phyloP scores from a whole-genome alignment of 768 basidiomycete species.

The Lactifluus rugatus region DNA sequence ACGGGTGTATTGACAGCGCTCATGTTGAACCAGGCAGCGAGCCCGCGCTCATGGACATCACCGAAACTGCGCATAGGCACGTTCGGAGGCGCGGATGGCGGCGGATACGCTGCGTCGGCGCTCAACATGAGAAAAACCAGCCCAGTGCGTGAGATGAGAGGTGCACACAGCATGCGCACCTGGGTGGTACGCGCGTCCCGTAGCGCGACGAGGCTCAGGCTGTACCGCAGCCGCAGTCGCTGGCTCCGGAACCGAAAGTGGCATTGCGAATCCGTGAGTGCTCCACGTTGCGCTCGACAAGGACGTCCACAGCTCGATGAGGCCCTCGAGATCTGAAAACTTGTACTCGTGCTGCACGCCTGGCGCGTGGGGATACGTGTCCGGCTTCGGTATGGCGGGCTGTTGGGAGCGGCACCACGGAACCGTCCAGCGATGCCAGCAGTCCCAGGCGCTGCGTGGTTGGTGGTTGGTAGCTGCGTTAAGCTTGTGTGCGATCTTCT shows the following conservation, averaged over 20 bases:
- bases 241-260: not conserved
- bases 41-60: slow-evolving; percentile 6
- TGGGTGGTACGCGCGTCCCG: slow-evolving; percentile 13
- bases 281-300: not conserved
- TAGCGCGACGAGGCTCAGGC: not conserved
- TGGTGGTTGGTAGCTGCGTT: not conserved
- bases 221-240: not conserved
- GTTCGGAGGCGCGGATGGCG: slow-evolving; percentile 5
- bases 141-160: not conserved
- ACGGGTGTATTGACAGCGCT: slow-evolving; percentile 14
- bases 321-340: slow-evolving; percentile 5
- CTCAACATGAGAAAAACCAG: slow-evolving; percentile 4
- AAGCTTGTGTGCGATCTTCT: slow-evolving; percentile 8
- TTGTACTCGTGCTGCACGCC: slow-evolving; percentile 19
- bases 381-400: not conserved
- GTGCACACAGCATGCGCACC: slow-evolving; percentile 12
- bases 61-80: slow-evolving; percentile 18
- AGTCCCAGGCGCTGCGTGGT: slow-evolving; percentile 17
- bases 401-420: slow-evolving; percentile 11
- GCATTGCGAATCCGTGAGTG: not conserved
- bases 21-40: slow-evolving; percentile 18
- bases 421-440: slow-evolving; percentile 20
- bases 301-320: slow-evolving; percentile 12
- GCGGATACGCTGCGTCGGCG: slow-evolving; percentile 15
- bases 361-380: slow-evolving; percentile 14